phyloP scores from a whole-genome alignment of 169 alveolate species.

The Plasmodium gonderi region DNA sequence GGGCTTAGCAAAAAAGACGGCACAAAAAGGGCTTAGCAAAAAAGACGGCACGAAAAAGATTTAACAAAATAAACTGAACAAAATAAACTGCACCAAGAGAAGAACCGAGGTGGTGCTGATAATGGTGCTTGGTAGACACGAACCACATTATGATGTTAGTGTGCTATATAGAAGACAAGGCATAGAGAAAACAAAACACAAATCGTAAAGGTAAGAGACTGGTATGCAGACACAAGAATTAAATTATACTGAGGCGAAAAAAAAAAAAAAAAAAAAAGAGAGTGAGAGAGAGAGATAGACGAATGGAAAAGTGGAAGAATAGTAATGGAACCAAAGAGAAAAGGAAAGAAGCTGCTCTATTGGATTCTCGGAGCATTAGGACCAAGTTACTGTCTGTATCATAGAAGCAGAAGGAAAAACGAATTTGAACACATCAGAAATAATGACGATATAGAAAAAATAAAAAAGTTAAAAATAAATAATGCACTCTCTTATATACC shows the following conservation, averaged over 20 bases:
- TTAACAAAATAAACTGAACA: no score
- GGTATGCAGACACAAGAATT: no score
- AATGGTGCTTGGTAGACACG: no score
- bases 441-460: constrained; percentile 22
- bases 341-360: constrained; percentile 1
- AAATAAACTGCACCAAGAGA: no score
- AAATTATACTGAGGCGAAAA: neutral
- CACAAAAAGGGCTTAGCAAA: no score
- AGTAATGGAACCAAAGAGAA: neutral
- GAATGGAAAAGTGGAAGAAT: neutral
- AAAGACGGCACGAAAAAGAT: no score
- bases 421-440: constrained; percentile 13
- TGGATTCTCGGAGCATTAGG: neutral
- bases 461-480: constrained; percentile 17
- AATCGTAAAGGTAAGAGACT: no score
- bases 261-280: neutral
- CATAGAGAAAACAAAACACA: no score
- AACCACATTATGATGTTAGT: no score
- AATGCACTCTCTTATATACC: constrained; percentile 35
- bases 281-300: neutral
- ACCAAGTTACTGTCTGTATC: constrained; percentile 1
- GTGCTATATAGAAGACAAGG: no score
- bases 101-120: no score
- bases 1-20: no score
- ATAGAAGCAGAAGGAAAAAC: neutral